A percentile compares a stretch with the other conserved stretches of the same genome.
These are phyloP conservation scores for Fusarium newnesense DNA, from an alignment of 2,329 filamentous ascomycete species.

Conservation along the genomic window DNA sequence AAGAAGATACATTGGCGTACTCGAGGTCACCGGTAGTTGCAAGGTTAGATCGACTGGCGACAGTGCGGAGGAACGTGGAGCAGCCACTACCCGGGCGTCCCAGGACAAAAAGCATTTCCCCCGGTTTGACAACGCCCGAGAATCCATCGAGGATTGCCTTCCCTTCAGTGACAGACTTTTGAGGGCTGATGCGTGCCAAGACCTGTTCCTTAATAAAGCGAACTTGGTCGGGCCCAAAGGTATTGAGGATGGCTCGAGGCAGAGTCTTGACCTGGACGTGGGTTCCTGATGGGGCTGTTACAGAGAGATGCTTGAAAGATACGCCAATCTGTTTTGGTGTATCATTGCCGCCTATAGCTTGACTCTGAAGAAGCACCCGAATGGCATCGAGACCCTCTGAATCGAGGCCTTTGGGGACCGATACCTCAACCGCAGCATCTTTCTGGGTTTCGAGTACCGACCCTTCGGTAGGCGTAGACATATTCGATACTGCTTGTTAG, in stretches of 20 bases:
- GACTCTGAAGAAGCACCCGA: neutral
- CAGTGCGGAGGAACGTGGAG: constrained; percentile 78
- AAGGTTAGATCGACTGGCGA: constrained; percentile 82
- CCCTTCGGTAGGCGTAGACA: neutral
- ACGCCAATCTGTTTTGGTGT: neutral
- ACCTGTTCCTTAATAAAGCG: neutral
- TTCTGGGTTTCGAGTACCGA: neutral
- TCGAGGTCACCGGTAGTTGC: constrained; percentile 50
- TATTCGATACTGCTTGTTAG: neutral
- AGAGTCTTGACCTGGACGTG: neutral
- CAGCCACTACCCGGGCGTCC: constrained; percentile 80
- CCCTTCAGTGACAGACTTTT: neutral
- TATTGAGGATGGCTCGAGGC: neutral
- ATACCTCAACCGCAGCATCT: neutral
- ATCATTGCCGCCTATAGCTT: neutral
- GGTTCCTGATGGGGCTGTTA: neutral
- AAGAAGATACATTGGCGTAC: constrained; percentile 55
- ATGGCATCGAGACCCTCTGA: neutral
- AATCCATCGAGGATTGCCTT: neutral
- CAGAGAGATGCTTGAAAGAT: neutral
- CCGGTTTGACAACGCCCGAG: neutral
- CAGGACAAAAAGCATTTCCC: constrained; percentile 50
- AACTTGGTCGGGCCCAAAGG: neutral
- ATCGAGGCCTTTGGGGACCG: neutral
- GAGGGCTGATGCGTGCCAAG: neutral